A percentile compares a stretch with the other conserved stretches of the same genome.
Evolutionary conservation across 2,329 filamentous ascomycete genomes (phyloP).

Genomic region (Beauveria bassiana): DNA sequence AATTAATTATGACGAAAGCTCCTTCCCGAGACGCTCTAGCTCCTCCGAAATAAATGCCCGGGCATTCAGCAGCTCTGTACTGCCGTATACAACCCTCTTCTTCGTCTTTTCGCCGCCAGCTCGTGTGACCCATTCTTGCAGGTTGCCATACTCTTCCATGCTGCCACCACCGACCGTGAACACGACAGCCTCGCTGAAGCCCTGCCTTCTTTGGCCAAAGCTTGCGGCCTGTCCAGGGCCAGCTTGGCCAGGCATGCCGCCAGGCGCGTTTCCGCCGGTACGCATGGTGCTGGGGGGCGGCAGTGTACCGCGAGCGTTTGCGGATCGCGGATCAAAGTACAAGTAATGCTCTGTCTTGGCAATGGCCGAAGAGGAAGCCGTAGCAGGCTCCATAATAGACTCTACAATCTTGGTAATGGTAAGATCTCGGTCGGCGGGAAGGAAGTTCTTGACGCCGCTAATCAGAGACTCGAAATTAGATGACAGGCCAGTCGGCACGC

Average conservation of each 20-base stretch:
- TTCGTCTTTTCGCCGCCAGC: conserved; percentile 60
- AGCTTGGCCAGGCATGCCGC: conserved; percentile 42
- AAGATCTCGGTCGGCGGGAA: conserved; percentile 91
- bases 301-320: conserved; percentile 87
- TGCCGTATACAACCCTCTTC: conserved; percentile 87
- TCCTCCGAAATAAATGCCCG: conserved; percentile 58
- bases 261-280: conserved; percentile 35
- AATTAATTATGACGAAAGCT: conserved; percentile 32
- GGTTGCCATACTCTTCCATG: conserved; percentile 97
- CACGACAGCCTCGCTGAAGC: conserved; percentile 85
- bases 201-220: conserved; percentile 85
- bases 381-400: conserved; percentile 91
- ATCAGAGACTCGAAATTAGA: conserved; percentile 91
- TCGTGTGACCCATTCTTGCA: conserved; percentile 90
- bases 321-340: conserved; percentile 92
- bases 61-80: conserved; percentile 72
- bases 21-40: conserved; percentile 53
- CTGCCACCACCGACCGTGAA: conserved; percentile 93
- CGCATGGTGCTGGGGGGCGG: conserved; percentile 64
- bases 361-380: conserved; percentile 84
- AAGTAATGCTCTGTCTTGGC: conserved; percentile 94
- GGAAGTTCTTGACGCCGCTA: conserved; percentile 93
- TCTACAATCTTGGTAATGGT: conserved; percentile 98
- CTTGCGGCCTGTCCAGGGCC: conserved; percentile 64
- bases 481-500: conserved; percentile 59